Base-by-base conservation (phyloP, 2,329 filamentous ascomycete species). In the Fusarium euwallaceae region DNA sequence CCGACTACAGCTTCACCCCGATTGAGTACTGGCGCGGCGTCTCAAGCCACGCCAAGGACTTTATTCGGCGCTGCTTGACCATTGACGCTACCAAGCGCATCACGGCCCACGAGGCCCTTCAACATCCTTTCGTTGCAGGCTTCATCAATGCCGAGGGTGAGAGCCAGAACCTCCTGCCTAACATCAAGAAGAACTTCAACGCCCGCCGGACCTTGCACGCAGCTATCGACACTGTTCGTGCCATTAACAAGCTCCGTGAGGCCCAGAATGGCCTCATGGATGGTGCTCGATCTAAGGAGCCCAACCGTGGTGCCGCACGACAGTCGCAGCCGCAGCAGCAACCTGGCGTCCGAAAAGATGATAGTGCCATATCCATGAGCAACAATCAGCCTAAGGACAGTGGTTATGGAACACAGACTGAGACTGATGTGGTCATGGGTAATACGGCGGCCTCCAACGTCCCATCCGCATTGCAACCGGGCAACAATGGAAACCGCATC, bases 1-100 rank as follows among this genome's bases (percentile, higher is more conserved):
- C 97, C 69, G 96, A 98, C 86, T 99, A 98, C 87, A 94, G 92
- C 80, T 99, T 98, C 84, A 96, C 94, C 5, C 97, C 97, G 2
- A 86, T 94, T 71, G 96, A 98, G 82, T 98, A 98, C 88, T 99
- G 97, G 97, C 93, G 95, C 72, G 95, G 94, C 70, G 96, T 99
- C 72, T 97, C 95, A 27, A 88, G 92, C 62, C 89, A 91, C 59
- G 94, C 96, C 48, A 94, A 97, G 79, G 94, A 97, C 77, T 99
- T 99, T 84, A 98, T 99, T 85, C 92, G 92, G 77, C 90, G 92
- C 73, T 99, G 97, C 81, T 88, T 99, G 64, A 98, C 97, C 43
- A 93, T 98, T 81, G 95, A 98, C 81, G 94, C 95, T 3, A 89
- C 89, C 68, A 90, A 92, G 76, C 94, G 97, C 78, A 97, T 98